Conservation (phyloP, 1,284 basidiomycete species). For the Malassezia yamatoensis region DNA sequence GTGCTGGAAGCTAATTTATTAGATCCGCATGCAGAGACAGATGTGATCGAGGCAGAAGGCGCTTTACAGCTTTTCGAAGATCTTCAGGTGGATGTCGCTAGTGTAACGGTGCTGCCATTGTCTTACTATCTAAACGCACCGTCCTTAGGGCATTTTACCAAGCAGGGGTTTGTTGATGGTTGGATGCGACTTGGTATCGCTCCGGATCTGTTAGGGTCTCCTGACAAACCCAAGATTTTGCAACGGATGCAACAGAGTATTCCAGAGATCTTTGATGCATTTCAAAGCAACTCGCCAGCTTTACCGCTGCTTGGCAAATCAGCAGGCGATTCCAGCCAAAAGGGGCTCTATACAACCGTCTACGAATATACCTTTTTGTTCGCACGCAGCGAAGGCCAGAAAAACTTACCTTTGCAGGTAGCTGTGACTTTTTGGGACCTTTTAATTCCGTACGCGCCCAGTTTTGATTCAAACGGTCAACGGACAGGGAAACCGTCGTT, state of each 20-base stretch:
- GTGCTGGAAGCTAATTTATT: not conserved
- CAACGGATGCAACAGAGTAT: constrained; percentile 27
- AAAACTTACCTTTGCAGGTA: constrained; percentile 57
- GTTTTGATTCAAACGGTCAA: constrained; percentile 50
- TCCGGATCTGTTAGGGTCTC: not conserved
- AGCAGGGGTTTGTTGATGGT: constrained; percentile 32
- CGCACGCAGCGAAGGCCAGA: constrained; percentile 62
- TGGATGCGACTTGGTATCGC: constrained; percentile 34
- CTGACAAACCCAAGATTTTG: constrained; percentile 20
- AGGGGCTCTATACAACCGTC: constrained; percentile 61
- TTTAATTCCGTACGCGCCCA: constrained; percentile 67
- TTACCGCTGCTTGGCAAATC: constrained; percentile 2
- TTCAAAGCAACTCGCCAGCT: constrained; percentile 26
- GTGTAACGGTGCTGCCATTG: constrained; percentile 39
- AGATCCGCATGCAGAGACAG: constrained; percentile 22
- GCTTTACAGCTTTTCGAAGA: constrained; percentile 36
- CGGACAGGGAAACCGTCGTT: constrained; percentile 44
- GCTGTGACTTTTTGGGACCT: constrained; percentile 76
- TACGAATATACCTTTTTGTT: constrained; percentile 84
- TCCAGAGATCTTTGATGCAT: constrained; percentile 24
- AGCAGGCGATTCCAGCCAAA: not conserved
- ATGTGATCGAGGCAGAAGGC: constrained; percentile 36
- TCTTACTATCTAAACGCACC: constrained; percentile 40
- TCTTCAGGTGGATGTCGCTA: constrained; percentile 34
- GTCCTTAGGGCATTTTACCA: constrained; percentile 34